Percentiles rank a stretch among this genome's conserved stretches.
These are phyloP conservation scores for Paramecium caudatum DNA, from an alignment of 73 alveolate genomes.

Conservation along the genomic window DNA sequence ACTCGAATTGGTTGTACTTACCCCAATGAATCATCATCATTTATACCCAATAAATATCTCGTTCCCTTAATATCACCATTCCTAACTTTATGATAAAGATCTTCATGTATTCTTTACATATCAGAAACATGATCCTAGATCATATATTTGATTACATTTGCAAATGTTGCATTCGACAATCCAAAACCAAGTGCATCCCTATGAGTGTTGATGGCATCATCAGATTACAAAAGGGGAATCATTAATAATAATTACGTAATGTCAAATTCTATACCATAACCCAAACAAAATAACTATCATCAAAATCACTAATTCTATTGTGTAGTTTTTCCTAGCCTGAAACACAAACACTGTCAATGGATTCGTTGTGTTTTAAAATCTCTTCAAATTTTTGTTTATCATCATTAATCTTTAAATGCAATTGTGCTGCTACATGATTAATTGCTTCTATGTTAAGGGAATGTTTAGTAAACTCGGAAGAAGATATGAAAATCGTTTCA, in stretches of 20 bases:
- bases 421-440: not conserved
- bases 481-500: not conserved
- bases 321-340: not conserved
- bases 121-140: not conserved
- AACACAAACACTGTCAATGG: not conserved
- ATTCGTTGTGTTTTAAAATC: not conserved
- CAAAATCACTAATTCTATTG: not conserved
- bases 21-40: not conserved
- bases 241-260: conserved; percentile 20
- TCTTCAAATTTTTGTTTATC: not conserved
- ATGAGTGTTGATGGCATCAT: not conserved
- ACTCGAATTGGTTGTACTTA: not conserved
- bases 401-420: not conserved
- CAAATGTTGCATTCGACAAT: conserved; percentile 22
- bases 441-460: not conserved
- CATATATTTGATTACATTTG: not conserved
- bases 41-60: not conserved
- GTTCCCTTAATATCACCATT: not conserved
- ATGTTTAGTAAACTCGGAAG: not conserved
- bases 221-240: not conserved
- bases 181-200: conserved; percentile 14
- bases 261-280: too few relatives aligned
- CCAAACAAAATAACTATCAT: too few relatives aligned
- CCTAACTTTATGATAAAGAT: not conserved
- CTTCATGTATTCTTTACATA: not conserved